These are phyloP conservation scores for Pichia nanzhaoensis DNA, from an alignment of 805 yeast genomes.

Conservation along the genomic window DNA sequence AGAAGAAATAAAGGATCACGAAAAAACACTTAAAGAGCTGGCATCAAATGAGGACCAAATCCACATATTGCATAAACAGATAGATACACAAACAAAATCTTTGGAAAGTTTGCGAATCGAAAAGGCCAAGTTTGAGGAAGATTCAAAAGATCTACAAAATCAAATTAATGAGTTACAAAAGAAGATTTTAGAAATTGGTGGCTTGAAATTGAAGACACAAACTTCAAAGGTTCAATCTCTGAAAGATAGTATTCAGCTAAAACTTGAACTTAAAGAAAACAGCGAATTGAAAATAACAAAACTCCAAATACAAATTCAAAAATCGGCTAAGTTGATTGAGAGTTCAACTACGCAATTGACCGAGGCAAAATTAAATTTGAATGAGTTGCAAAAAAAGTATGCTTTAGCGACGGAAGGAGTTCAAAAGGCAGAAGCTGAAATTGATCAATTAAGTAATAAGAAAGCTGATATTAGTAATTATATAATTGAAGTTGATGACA, in stretches of 20 bases:
- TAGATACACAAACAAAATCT: conserved; percentile 30
- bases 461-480: conserved; percentile 2
- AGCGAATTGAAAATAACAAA: conserved; percentile 54
- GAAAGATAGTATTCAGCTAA: conserved; percentile 55
- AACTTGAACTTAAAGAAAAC: conserved; percentile 48
- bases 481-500: conserved; percentile 38
- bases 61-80: conserved; percentile 25
- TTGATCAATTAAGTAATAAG: conserved; percentile 38
- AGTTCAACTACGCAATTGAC: conserved; percentile 43
- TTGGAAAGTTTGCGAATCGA: conserved; percentile 26
- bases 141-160: conserved; percentile 48
- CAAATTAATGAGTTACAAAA: conserved; percentile 60
- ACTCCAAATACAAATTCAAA: conserved; percentile 54
- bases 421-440: conserved; percentile 30
- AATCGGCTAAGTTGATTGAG: conserved; percentile 42
- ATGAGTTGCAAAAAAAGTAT: conserved; percentile 26
- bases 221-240: conserved; percentile 76
- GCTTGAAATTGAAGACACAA: conserved; percentile 73
- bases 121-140: conserved; percentile 38
- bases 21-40: conserved; percentile 37
- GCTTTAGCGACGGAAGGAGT: conserved; percentile 23
- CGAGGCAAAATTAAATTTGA: conserved; percentile 30
- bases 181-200: conserved; percentile 85
- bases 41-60: conserved; percentile 23
- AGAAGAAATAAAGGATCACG: conserved; percentile 44